Evolutionary conservation across 345 rosid genomes (phyloP).

Genomic region (Pistacia vera): DNA sequence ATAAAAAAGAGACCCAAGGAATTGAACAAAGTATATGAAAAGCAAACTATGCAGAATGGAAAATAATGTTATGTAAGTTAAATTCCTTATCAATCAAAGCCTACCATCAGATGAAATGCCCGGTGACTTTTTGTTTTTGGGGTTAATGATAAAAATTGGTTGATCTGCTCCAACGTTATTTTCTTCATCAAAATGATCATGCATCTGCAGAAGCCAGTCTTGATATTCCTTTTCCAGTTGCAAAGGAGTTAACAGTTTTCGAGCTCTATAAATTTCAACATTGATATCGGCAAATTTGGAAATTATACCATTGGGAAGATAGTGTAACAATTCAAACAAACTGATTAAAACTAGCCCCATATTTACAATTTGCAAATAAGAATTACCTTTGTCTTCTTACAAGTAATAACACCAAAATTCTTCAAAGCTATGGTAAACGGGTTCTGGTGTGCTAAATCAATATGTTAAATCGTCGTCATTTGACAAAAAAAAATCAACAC

Average conservation of each 20-base stretch:
- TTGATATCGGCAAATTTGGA: constrained; percentile 36
- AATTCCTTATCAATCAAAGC: constrained; percentile 15
- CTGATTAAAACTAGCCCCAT: background rate
- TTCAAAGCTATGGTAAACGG: constrained; percentile 57
- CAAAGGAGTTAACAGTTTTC: constrained; percentile 31
- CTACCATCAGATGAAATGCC: constrained; percentile 63
- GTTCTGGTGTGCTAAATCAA: constrained; percentile 61
- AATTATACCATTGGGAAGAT: constrained; percentile 9
- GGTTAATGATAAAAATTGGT: constrained; percentile 39
- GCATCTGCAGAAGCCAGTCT: constrained; percentile 76
- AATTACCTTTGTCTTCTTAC: constrained; percentile 54
- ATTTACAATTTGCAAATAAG: background rate
- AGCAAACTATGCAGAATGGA: background rate
- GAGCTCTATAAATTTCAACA: constrained; percentile 40
- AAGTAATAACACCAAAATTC: constrained; percentile 47
- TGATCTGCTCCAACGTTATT: constrained; percentile 57
- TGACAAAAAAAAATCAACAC: background rate
- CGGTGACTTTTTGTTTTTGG: constrained; percentile 51
- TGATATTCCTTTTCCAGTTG: constrained; percentile 61
- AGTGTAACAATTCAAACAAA: background rate
- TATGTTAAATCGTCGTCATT: constrained; percentile 39
- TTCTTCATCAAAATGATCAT: constrained; percentile 62
- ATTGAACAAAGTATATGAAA: background rate
- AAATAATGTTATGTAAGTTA: background rate
- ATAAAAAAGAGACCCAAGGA: background rate